These are phyloP conservation scores for Phytophthora hybrid DNA, from an alignment of 352 stramenopile genomes.

Conservation along the genomic window DNA sequence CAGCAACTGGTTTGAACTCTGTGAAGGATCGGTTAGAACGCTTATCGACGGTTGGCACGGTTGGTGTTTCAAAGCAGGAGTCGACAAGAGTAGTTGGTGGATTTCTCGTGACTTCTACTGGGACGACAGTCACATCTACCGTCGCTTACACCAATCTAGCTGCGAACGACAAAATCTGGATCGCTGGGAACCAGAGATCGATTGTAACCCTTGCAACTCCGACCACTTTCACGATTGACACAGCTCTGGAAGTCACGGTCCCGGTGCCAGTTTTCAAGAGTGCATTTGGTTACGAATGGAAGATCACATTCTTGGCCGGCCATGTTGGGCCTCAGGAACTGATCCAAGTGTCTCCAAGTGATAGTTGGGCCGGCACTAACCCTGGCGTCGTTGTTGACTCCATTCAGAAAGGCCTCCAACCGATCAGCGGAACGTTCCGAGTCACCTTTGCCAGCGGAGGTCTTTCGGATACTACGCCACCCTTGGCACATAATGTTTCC, in stretches of 20 bases:
- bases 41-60: constrained; percentile 68
- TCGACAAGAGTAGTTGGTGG: constrained; percentile 55
- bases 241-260: constrained; percentile 27
- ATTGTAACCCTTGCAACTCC: constrained; percentile 31
- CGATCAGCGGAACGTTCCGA: constrained; percentile 93
- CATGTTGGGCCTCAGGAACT: constrained; percentile 88
- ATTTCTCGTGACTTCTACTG: constrained; percentile 53
- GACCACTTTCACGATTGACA: constrained; percentile 32
- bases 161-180: constrained; percentile 57
- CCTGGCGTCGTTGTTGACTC: constrained; percentile 84
- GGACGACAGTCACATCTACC: constrained; percentile 39
- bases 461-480: constrained; percentile 84
- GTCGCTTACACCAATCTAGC: constrained; percentile 35
- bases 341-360: constrained; percentile 82
- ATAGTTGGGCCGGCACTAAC: constrained; percentile 96
- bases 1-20: constrained; percentile 60
- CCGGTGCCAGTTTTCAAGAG: constrained; percentile 70
- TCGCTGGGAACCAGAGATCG: constrained; percentile 51
- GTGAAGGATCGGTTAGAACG: constrained; percentile 78
- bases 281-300: constrained; percentile 77
- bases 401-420: constrained; percentile 87
- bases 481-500: constrained; percentile 88
- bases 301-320: constrained; percentile 77
- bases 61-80: constrained; percentile 56
- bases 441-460: constrained; percentile 71